phyloP scores from a whole-genome alignment of 106 monocot species.

The Alisma plantagoaquatica region DNA sequence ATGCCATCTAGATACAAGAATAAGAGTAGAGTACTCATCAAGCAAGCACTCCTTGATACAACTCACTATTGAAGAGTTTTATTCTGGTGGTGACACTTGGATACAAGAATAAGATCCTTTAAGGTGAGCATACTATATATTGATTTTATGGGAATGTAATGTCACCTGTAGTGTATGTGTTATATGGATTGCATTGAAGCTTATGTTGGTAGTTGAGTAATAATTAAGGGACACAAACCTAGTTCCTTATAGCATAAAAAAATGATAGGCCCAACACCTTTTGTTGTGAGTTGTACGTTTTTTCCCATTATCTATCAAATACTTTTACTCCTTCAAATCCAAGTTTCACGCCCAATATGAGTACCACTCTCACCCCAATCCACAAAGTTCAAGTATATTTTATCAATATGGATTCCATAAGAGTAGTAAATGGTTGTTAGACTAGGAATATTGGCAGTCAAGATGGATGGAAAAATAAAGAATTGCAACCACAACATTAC shows the following conservation, averaged over 20 bases:
- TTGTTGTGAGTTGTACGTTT: conserved; percentile 20
- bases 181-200: background rate
- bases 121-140: too few relatives aligned
- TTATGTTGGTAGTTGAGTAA: too few relatives aligned
- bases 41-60: conserved; percentile 13
- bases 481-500: conserved; percentile 26
- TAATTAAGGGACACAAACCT: conserved; percentile 39
- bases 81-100: too few relatives aligned
- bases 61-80: too few relatives aligned
- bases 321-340: conserved; percentile 29
- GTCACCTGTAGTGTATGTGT: conserved; percentile 26
- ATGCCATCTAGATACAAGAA: conserved; percentile 5
- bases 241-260: conserved; percentile 19
- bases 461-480: conserved; percentile 4
- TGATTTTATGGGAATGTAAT: conserved; percentile 35
- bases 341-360: conserved; percentile 18
- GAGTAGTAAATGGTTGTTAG: conserved; percentile 24
- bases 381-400: conserved; percentile 13
- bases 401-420: conserved; percentile 20
- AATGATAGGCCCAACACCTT: conserved; percentile 1
- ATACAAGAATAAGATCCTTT: too few relatives aligned
- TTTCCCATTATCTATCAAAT: conserved; percentile 8
- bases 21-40: conserved; percentile 21
- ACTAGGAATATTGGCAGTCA: conserved; percentile 10
- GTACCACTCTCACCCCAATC: conserved; percentile 21